Conservation (phyloP, 2,329 filamentous ascomycete genomes). For the Laburnicola sp. region DNA sequence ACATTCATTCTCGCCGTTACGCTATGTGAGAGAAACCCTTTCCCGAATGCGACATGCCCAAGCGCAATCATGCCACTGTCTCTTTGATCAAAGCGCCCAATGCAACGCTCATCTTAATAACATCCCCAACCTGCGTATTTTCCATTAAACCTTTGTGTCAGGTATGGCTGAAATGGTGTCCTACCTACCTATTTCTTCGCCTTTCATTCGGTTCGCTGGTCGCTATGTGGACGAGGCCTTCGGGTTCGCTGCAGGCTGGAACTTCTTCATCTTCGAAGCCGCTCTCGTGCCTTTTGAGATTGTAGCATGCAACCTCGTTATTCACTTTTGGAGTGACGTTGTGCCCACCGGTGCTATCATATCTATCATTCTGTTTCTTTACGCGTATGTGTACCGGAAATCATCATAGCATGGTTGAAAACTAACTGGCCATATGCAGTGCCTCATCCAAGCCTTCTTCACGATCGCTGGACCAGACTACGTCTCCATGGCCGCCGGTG, state of each 20-base stretch:
- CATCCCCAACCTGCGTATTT: slow-evolving; percentile 10
- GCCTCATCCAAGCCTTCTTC: slow-evolving; percentile 64
- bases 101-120: slow-evolving; percentile 1
- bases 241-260: slow-evolving; percentile 72
- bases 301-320: slow-evolving; percentile 52
- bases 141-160: slow-evolving; percentile 27
- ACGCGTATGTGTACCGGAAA: slow-evolving; percentile 55
- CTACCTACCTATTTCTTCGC: slow-evolving; percentile 74
- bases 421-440: slow-evolving; percentile 66
- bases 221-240: slow-evolving; percentile 76
- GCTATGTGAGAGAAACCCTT: slow-evolving; percentile 38
- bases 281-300: slow-evolving; percentile 69
- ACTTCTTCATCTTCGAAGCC: slow-evolving; percentile 73
- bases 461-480: slow-evolving; percentile 55
- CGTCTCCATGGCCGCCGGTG: slow-evolving; percentile 54
- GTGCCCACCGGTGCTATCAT: slow-evolving; percentile 65
- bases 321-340: slow-evolving; percentile 54
- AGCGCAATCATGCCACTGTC: slow-evolving; percentile 21
- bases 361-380: slow-evolving; percentile 60
- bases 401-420: slow-evolving; percentile 50
- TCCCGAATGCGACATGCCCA: slow-evolving; percentile 28
- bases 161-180: slow-evolving; percentile 76
- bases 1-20: slow-evolving; percentile 49
- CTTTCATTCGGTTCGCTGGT: slow-evolving; percentile 77
- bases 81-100: slow-evolving; percentile 14